Evolutionary conservation across 768 basidiomycete genomes (phyloP).

Genomic region (Podaxis pistillaris): DNA sequence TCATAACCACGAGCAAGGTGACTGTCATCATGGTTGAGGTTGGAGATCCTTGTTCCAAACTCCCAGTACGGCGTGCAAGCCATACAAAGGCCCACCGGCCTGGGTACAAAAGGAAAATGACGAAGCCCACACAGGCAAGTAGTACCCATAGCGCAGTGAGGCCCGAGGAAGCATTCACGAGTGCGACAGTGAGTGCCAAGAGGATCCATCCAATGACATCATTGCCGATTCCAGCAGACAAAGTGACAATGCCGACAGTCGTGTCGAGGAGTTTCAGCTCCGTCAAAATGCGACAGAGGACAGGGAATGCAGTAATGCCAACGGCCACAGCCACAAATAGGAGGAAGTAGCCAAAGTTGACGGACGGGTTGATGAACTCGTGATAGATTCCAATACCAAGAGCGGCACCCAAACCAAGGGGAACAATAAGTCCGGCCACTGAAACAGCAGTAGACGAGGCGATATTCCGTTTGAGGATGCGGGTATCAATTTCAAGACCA

Average conservation of each 20-base stretch:
- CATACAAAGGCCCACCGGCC: slow-evolving; percentile 63
- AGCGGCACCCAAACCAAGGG: slow-evolving; percentile 80
- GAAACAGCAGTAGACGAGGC: slow-evolving; percentile 59
- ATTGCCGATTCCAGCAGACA: slow-evolving; percentile 83
- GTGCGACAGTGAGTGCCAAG: slow-evolving; percentile 78
- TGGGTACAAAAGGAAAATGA: slow-evolving; percentile 64
- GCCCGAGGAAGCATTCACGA: slow-evolving; percentile 75
- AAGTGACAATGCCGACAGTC: slow-evolving; percentile 76
- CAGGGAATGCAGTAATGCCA: slow-evolving; percentile 81
- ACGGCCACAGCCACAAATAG: slow-evolving; percentile 85
- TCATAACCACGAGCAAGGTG: slow-evolving; percentile 70
- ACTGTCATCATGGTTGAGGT: slow-evolving; percentile 77
- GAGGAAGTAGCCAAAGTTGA: slow-evolving; percentile 79
- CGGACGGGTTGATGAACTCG: slow-evolving; percentile 53
- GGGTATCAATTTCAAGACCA: slow-evolving; percentile 80
- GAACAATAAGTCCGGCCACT: slow-evolving; percentile 66
- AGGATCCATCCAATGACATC: slow-evolving; percentile 81
- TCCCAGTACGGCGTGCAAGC: slow-evolving; percentile 66
- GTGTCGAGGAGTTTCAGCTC: slow-evolving; percentile 82
- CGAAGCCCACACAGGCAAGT: slow-evolving; percentile 63
- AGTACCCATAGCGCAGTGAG: slow-evolving; percentile 80
- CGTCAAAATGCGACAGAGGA: slow-evolving; percentile 81
- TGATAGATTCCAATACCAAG: slow-evolving; percentile 72
- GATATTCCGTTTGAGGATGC: slow-evolving; percentile 63
- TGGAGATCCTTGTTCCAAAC: slow-evolving; percentile 70